Conservation (phyloP, 2,329 filamentous ascomycete genomes). For the Zymoseptoria passerinii region DNA sequence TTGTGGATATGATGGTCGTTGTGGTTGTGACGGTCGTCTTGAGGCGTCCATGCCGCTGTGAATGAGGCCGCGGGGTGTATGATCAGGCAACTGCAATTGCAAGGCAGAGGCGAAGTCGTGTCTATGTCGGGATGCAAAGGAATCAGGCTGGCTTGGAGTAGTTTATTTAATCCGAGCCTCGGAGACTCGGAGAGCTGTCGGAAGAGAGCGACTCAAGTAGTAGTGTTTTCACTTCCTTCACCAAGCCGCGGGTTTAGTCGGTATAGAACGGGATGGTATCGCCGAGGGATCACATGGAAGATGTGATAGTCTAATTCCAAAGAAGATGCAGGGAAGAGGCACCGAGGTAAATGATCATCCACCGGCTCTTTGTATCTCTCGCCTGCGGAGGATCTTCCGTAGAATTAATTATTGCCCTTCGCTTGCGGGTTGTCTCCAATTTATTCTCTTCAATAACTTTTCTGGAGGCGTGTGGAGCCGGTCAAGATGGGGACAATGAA, state of each 20-base stretch:
- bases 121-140: background rate
- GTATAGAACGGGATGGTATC: background rate
- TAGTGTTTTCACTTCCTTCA: too few species aligned
- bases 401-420: too few species aligned
- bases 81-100: too few species aligned
- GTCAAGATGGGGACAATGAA: background rate
- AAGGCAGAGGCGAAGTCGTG: background rate
- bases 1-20: slow-evolving; percentile 31
- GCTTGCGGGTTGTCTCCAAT: too few species aligned
- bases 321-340: background rate
- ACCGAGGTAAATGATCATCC: background rate
- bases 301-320: too few species aligned
- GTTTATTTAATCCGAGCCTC: background rate
- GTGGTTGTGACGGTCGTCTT: slow-evolving; percentile 18
- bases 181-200: background rate
- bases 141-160: background rate
- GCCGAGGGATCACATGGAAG: background rate
- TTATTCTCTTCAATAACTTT: too few species aligned
- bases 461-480: background rate
- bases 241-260: background rate
- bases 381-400: background rate
- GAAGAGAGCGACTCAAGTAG: too few species aligned
- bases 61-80: background rate
- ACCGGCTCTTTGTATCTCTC: background rate
- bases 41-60: slow-evolving; percentile 11